phyloP scores from a whole-genome alignment of 208 protist genomes.

The Phytomonas sp. region DNA sequence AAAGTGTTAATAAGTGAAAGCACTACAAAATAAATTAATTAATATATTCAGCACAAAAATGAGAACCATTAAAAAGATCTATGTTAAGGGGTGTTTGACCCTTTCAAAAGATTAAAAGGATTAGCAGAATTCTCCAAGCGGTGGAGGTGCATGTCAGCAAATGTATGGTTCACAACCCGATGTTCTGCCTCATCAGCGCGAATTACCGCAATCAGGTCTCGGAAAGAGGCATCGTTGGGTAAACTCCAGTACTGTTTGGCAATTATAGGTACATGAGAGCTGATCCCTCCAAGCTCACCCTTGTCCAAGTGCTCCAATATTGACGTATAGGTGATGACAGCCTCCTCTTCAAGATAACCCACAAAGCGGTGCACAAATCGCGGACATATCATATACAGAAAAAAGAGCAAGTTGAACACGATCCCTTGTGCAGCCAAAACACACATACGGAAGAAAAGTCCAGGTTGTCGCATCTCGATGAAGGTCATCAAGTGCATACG shows the following conservation, averaged over 20 bases:
- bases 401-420: slow-evolving; percentile 46
- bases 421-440: slow-evolving; percentile 51
- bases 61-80: neutral
- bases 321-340: slow-evolving; percentile 21
- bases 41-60: slow-evolving; percentile 4
- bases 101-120: neutral
- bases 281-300: slow-evolving; percentile 14
- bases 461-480: slow-evolving; percentile 42
- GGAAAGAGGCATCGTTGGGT: slow-evolving; percentile 32
- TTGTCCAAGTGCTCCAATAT: slow-evolving; percentile 26
- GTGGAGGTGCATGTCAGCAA: slow-evolving; percentile 34
- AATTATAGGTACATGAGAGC: slow-evolving; percentile 52
- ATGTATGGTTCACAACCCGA: slow-evolving; percentile 78
- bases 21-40: neutral
- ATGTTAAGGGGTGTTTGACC: neutral
- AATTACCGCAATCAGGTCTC: slow-evolving; percentile 65
- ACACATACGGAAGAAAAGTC: slow-evolving; percentile 22
- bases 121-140: neutral
- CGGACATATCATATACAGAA: neutral
- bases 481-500: slow-evolving; percentile 90
- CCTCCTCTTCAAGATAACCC: neutral
- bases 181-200: slow-evolving; percentile 79
- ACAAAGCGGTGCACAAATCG: slow-evolving; percentile 1
- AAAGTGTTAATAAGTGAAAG: neutral
- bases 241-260: slow-evolving; percentile 76